phyloP scores from a whole-genome alignment of 2,329 filamentous ascomycete genomes.

The Tolypocladium ovalisporum region DNA sequence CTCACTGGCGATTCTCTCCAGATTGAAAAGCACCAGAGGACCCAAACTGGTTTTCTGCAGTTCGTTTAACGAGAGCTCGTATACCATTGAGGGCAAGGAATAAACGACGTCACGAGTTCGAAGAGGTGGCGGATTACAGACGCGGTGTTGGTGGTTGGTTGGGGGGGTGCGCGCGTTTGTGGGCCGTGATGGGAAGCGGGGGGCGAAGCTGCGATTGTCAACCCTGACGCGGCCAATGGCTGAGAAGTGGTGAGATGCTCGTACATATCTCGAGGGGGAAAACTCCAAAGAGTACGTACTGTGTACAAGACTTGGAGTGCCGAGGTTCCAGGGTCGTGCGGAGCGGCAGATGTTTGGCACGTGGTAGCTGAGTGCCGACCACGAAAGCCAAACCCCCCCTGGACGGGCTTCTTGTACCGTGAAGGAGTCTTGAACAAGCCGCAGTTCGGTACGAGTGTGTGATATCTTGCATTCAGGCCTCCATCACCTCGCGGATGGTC shows the following conservation, averaged over 20 bases:
- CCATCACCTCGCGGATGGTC: conserved; percentile 61
- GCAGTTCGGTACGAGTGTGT: neutral
- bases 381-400: neutral
- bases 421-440: neutral
- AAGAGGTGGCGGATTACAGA: neutral
- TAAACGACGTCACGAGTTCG: accelerated
- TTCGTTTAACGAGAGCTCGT: neutral
- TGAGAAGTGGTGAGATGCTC: neutral
- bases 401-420: neutral
- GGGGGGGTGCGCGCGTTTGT: neutral
- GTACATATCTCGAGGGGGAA: no score
- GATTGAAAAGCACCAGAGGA: neutral
- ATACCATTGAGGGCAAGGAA: neutral
- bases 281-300: no score
- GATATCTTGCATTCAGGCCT: conserved; percentile 13
- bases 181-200: neutral
- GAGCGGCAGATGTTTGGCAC: neutral
- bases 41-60: neutral
- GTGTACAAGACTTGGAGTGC: neutral
- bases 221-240: neutral
- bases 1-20: neutral
- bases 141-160: neutral
- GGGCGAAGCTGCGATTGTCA: neutral
- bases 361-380: neutral
- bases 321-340: neutral